Evolutionary conservation across 2,329 filamentous ascomycete species (phyloP).

Genomic region (Pseudogymnoascus sp.): DNA sequence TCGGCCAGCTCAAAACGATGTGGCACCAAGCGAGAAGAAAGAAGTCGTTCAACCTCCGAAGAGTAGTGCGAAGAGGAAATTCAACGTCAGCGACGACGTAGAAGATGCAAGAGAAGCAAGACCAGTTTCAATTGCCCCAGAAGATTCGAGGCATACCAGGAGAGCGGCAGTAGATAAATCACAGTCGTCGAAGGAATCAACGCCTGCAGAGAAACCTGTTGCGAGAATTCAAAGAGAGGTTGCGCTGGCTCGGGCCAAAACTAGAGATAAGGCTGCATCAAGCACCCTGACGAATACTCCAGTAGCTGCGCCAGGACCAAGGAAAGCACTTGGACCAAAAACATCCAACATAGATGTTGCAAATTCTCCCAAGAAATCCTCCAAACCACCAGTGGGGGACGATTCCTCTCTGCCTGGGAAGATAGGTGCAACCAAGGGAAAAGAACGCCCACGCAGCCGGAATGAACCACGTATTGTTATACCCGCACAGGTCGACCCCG

Average conservation of each 20-base stretch:
- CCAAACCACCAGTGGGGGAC: constrained; percentile 29
- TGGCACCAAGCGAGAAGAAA: constrained; percentile 5
- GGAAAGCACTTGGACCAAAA: constrained; percentile 37
- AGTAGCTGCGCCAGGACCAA: constrained; percentile 12
- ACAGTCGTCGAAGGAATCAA: not conserved
- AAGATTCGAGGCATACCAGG: constrained; percentile 22
- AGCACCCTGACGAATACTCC: not conserved
- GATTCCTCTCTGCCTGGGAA: constrained; percentile 21
- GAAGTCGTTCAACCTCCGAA: constrained; percentile 31
- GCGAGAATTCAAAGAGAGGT: constrained; percentile 19
- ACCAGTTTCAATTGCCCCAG: constrained; percentile 21
- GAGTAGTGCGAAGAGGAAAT: constrained; percentile 50
- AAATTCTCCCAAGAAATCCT: constrained; percentile 47
- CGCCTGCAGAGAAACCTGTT: constrained; percentile 16
- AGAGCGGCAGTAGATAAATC: constrained; percentile 24
- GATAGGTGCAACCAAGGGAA: not conserved
- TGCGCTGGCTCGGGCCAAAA: constrained; percentile 19
- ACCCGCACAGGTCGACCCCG: constrained; percentile 12
- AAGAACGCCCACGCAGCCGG: constrained; percentile 16
- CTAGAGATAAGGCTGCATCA: constrained; percentile 19
- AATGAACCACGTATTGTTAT: constrained; percentile 15
- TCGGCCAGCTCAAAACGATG: constrained; percentile 9
- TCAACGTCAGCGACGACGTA: constrained; percentile 46
- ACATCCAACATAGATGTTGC: constrained; percentile 51
- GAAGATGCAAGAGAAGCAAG: constrained; percentile 31